Evolutionary conservation across 495 filamentous ascomycete species (phyloP).

Genomic region (Aspergillus sclerotioniger): DNA sequence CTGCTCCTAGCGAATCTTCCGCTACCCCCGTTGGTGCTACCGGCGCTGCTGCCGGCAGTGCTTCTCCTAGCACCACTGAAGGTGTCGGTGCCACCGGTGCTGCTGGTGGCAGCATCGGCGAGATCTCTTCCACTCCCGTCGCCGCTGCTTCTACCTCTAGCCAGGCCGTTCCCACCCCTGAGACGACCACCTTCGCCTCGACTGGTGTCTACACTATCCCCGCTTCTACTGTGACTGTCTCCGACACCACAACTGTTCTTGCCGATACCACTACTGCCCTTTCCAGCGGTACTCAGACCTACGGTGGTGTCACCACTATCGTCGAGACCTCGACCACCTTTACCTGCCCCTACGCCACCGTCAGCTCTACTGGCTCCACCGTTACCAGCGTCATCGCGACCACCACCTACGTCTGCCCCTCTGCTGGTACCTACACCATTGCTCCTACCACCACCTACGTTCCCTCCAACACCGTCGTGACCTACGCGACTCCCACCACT

Average conservation of each 20-base stretch:
- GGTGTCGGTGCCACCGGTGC: slow-evolving; percentile 3
- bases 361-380: slow-evolving; percentile 57
- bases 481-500: slow-evolving; percentile 65
- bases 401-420: slow-evolving; percentile 76
- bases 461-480: slow-evolving; percentile 52
- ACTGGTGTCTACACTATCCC: slow-evolving; percentile 81
- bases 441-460: slow-evolving; percentile 64
- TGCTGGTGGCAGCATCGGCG: neutral
- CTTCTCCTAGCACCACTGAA: slow-evolving; percentile 7
- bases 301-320: slow-evolving; percentile 75
- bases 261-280: slow-evolving; percentile 61
- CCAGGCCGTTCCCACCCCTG: slow-evolving; percentile 57
- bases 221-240: slow-evolving; percentile 69
- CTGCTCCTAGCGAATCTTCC: slow-evolving; percentile 11
- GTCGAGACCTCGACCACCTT: slow-evolving; percentile 69
- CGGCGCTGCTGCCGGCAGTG: slow-evolving; percentile 1
- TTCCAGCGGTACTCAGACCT: slow-evolving; percentile 64
- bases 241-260: slow-evolving; percentile 67
- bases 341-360: slow-evolving; percentile 70
- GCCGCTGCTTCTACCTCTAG: slow-evolving; percentile 30
- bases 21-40: slow-evolving; percentile 8
- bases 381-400: slow-evolving; percentile 69
- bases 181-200: slow-evolving; percentile 64
- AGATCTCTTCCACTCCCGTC: slow-evolving; percentile 32
- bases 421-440: slow-evolving; percentile 78